Conservation (phyloP, 2,329 filamentous ascomycete genomes). For the Aphanocladium album region DNA sequence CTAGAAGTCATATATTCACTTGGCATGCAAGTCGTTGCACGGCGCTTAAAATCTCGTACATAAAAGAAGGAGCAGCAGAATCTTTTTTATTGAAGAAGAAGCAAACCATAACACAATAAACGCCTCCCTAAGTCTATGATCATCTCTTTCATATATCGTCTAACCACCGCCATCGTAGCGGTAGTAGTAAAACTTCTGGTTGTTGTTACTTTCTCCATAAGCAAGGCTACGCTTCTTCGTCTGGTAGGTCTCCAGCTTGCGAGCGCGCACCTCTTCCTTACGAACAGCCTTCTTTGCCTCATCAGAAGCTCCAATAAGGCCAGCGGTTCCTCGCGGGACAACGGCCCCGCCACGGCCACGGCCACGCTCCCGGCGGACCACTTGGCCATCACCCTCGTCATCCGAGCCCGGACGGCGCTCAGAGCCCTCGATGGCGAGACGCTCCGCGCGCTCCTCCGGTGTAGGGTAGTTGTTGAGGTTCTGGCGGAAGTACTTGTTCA, state of each 20-base stretch:
- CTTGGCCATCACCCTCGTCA: slow-evolving; percentile 31
- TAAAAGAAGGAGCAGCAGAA: background rate
- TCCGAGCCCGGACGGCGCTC: slow-evolving; percentile 23
- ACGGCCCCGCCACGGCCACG: slow-evolving; percentile 52
- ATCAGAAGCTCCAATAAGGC: slow-evolving; percentile 74
- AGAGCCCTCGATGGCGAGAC: slow-evolving; percentile 53
- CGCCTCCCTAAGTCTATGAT: slow-evolving; percentile 9
- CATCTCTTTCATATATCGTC: slow-evolving; percentile 13
- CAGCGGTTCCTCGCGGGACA: slow-evolving; percentile 64
- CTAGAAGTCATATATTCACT: background rate
- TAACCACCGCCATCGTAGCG: slow-evolving; percentile 42
- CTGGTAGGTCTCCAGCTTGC: slow-evolving; percentile 58
- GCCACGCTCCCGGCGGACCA: slow-evolving; percentile 32
- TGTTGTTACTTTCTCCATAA: slow-evolving; percentile 69
- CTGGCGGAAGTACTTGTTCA: slow-evolving; percentile 86
- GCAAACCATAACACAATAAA: slow-evolving; percentile 4
- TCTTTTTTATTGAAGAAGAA: background rate
- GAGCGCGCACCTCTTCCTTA: slow-evolving; percentile 63
- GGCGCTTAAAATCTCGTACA: background rate
- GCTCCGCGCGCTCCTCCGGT: slow-evolving; percentile 67
- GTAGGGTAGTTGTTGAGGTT: slow-evolving; percentile 84
- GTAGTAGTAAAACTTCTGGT: slow-evolving; percentile 61
- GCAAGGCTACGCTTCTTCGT: slow-evolving; percentile 61
- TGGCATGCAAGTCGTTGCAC: too few species aligned
- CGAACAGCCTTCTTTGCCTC: slow-evolving; percentile 65